Base-by-base conservation (phyloP, 2,329 filamentous ascomycete genomes). In the Cercospora zeina region DNA sequence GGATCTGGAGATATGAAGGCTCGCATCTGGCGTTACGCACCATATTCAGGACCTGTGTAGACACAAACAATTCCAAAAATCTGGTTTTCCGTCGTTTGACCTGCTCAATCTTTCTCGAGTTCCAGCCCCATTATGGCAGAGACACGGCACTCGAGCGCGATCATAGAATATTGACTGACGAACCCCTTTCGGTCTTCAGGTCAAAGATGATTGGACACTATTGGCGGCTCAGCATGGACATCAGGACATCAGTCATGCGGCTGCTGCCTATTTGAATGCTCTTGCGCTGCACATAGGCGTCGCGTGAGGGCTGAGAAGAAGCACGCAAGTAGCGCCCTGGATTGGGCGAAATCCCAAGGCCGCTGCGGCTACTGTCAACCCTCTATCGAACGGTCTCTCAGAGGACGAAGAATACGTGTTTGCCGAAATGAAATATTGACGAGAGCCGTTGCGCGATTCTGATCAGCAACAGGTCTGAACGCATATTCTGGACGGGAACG, bases 1-100 rank as follows among this genome's bases (percentile, higher is more conserved):
- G 95, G 95, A 65, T 97, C 93, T 69, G 95, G 95, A 71, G 95
- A 99, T 76, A 96, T 96, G 91, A 89, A 93, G 75, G 95, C 95
- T 59, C 88, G 95, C 73, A 97, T 99, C 79, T 99, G 95, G 95
- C 92, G 89, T 71, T 97, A 90, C 68, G 63, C 59, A 31, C 63
- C 66, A 5, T 73, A 71, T 33, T 27, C 37, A 31, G 34, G 54
- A 56, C 36, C 34, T 30, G 54, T 56, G 24, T 39, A 56, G 37
- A 42, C 51, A 24, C 51, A 24, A 34, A 36, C 19, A 37, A 54
- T 24, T 37, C 14, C 31, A 54, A 36, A 33, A 16, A 16, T 13
- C 11, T n/a, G 19, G 13, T 33, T 3, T 31, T 53, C 27, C 27
- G 16, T 34, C 39, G 21, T 21, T 45, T 24, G 39, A 19, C 19